Base-by-base conservation (phyloP, 192 early-diverging fungal genomes). In the Coemansia nantahalensis region DNA sequence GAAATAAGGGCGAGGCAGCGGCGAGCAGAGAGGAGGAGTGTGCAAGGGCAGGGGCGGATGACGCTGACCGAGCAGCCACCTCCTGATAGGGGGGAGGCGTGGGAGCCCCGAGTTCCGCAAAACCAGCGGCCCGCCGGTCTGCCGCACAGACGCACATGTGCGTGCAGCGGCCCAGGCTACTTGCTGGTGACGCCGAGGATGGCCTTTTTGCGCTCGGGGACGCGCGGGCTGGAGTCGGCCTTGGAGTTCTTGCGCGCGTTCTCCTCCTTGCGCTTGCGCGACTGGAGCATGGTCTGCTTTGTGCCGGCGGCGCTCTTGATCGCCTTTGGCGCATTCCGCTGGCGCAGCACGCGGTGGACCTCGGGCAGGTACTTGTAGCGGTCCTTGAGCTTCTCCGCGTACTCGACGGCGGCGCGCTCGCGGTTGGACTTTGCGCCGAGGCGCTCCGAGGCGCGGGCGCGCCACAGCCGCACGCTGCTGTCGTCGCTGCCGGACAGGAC, bases 401-500 rank as follows among this genome's bases (percentile, higher is more conserved):
- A 97, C 46, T 92, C 86, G 21, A 90, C 51, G 26, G 86, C 75
- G 15, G 79, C 80, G 36, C 86, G 81, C 71, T 99, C 89, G 54
- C 92, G 84, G 59, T 80, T 81, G 31, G 84, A 84, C 51, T 80
- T 82, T 44, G 79, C 66, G 22, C 89, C 89, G 45, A 90, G 54
- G 64, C 91, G 92, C 59, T 95, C 90, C 1, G 85, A 86, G n/a
- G 94, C 93, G 13, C 84, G 73, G 1, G 93, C 93, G 65, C 95
- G 97, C 97, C 97, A 99, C 45, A 99, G 57, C 36, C 97, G 86
- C 61, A 99, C 79, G 65, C 93, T 99, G 52, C 95, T 95, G 68
- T 99, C 97, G 67, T 99, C 95, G 19, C 89, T 92, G 12, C 95
- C 97, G 11, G 91, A 94, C 19, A 99, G 60, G 7, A 99, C 86